A percentile compares a stretch with the other conserved stretches of the same genome.
Evolutionary conservation across 768 basidiomycete species (phyloP).

Genomic region (Boletus coccyginus): DNA sequence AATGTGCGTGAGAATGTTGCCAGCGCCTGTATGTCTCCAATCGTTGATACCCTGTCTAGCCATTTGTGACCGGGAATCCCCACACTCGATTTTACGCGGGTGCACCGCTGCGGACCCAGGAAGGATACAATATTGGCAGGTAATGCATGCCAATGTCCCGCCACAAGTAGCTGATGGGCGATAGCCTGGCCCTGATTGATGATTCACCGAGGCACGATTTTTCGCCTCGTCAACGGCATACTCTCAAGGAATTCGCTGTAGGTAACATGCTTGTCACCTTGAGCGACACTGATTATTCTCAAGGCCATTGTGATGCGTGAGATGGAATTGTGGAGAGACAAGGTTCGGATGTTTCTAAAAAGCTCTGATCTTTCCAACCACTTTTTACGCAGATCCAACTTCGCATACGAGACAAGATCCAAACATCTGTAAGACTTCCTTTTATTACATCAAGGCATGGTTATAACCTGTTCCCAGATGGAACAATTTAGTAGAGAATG

Average conservation of each 20-base stretch:
- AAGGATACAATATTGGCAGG: slow-evolving; percentile 89
- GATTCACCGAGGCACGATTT: slow-evolving; percentile 82
- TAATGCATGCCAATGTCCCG: slow-evolving; percentile 33
- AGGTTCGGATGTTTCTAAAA: slow-evolving; percentile 42
- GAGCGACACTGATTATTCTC: slow-evolving; percentile 2
- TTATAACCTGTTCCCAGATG: slow-evolving; percentile 52
- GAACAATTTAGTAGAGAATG: slow-evolving; percentile 95
- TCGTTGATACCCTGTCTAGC: slow-evolving; percentile 41
- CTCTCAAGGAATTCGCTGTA: slow-evolving; percentile 89
- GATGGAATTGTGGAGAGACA: slow-evolving; percentile 94
- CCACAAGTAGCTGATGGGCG: slow-evolving; percentile 1
- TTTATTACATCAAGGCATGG: not conserved
- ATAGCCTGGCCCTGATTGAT: slow-evolving; percentile 79
- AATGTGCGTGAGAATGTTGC: slow-evolving; percentile 52
- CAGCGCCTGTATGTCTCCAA: not conserved
- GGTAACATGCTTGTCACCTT: slow-evolving; percentile 10
- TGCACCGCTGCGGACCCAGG: slow-evolving; percentile 83
- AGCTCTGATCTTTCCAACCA: not conserved
- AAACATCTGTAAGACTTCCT: slow-evolving; percentile 63
- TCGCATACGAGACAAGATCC: slow-evolving; percentile 86
- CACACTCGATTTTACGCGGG: slow-evolving; percentile 88
- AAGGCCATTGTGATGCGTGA: slow-evolving; percentile 89
- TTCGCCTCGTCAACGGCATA: slow-evolving; percentile 84
- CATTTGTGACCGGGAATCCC: slow-evolving; percentile 64
- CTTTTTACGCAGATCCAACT: slow-evolving; percentile 66